Evolutionary conservation across 768 basidiomycete genomes (phyloP), one percentile per base, ranked within the genome.

Genomic region (Neoboletus subvelutipes): DNA sequence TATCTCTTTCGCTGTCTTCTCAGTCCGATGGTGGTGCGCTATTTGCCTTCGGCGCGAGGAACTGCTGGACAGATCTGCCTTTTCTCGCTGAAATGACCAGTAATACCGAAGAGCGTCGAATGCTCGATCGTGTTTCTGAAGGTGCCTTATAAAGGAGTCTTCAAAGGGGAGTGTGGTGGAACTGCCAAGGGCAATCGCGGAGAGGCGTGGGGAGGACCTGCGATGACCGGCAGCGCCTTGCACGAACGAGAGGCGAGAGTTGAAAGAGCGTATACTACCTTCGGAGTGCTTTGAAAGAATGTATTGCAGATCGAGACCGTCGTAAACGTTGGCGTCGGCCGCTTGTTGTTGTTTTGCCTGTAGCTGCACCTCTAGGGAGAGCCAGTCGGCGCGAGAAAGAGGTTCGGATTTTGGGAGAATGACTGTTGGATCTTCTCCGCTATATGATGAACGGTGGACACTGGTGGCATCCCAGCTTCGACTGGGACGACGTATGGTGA

Each of bases 71-170:
- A 54, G 58, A 34, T 82, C 78, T 15, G 74, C 77, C 47, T 72
- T 78, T 71, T 86, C 85, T 60, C 76, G 78, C 58, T 71, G 75
- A 67, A 88, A 87, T 18, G 76, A 80, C 88, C 88, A 90, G 55
- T 79, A 77, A 37, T 73, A 71, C 51, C 76, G 72, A 55, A 75
- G 66, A 10, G 69, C 68, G 50, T 72, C 73, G 53, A 83, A 84
- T n/a, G 67, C 73, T 20, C 75, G 73, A 48, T 81, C 83, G 41
- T 68, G 24, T 52, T 63, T 64, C 26, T 70, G 70, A 26, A 81
- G 55, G 45, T 76, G 71, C 37, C 57, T 65, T 33, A 61, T 65
- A 61, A 80, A 81, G 8, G 74, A 56, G 57, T 81, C 79, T 45
- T 78, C 78, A 18, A 60, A 50, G 34, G 69, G 71, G 9, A 75